phyloP scores from a whole-genome alignment of 495 filamentous ascomycete genomes.

The Tuber brumale region DNA sequence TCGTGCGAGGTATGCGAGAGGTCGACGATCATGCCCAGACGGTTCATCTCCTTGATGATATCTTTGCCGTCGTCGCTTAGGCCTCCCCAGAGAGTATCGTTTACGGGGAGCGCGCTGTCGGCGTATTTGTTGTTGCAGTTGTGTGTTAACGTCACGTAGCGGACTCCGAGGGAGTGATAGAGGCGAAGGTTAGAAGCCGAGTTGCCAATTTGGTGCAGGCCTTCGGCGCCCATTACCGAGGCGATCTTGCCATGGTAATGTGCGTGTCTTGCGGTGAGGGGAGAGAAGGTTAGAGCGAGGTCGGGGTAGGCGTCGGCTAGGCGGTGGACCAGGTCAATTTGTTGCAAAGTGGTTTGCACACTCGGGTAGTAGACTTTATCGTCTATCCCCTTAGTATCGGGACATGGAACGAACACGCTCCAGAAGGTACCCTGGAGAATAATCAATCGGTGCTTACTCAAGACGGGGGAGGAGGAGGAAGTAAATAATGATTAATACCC shows the following conservation, averaged over 20 bases:
- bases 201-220: constrained; percentile 92
- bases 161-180: constrained; percentile 72
- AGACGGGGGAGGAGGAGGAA: neutral
- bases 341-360: constrained; percentile 67
- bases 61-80: constrained; percentile 61
- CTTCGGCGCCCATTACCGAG: constrained; percentile 76
- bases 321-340: constrained; percentile 73
- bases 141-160: constrained; percentile 84
- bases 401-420: constrained; percentile 79
- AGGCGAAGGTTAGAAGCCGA: constrained; percentile 66
- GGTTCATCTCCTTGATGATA: constrained; percentile 71
- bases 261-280: constrained; percentile 53
- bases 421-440: constrained; percentile 64
- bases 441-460: neutral
- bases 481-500: constrained; percentile 34
- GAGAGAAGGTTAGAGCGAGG: constrained; percentile 58
- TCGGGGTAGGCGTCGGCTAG: constrained; percentile 62
- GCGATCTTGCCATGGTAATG: constrained; percentile 49
- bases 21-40: constrained; percentile 73
- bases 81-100: constrained; percentile 52
- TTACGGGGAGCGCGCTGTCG: constrained; percentile 63
- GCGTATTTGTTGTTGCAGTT: constrained; percentile 91
- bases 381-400: constrained; percentile 59
- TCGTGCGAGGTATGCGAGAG: constrained; percentile 61
- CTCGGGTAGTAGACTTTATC: constrained; percentile 57